A percentile compares a stretch with the other conserved stretches of the same genome.
phyloP scores from a whole-genome alignment of 208 protist species.

The Histomonas meleagridis region DNA sequence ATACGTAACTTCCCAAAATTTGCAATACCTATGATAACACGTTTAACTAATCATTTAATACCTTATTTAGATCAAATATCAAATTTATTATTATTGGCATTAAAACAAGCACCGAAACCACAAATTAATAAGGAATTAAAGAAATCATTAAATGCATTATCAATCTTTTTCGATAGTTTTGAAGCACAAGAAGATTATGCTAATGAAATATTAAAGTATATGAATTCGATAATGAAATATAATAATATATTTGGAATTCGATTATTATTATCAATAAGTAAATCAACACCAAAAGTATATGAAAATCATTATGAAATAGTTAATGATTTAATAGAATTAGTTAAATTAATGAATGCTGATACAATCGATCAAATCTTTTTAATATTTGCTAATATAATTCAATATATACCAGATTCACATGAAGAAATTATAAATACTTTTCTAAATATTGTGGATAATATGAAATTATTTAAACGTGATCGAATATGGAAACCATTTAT shows the following conservation, averaged over 20 bases:
- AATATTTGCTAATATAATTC: background rate
- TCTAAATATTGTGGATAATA: background rate
- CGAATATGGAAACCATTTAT: background rate
- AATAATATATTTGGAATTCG: no score
- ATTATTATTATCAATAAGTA: no score
- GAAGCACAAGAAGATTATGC: background rate
- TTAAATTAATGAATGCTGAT: background rate
- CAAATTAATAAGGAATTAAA: background rate
- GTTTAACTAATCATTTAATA: background rate
- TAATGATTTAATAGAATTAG: background rate
- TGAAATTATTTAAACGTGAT: background rate
- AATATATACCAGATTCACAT: background rate
- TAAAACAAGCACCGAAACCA: background rate
- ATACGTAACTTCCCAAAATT: background rate
- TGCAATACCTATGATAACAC: background rate
- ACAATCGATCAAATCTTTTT: background rate
- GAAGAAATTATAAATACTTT: background rate
- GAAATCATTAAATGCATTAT: background rate
- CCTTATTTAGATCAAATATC: background rate
- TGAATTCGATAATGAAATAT: no score
- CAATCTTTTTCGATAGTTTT: background rate
- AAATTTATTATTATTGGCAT: background rate
- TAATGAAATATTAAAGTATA: no score
- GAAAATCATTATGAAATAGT: background rate
- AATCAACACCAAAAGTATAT: background rate